Evolutionary conservation across 1,284 basidiomycete genomes (phyloP), one percentile per base, ranked within the genome.

Genomic region (Leccinum griseonigrum): DNA sequence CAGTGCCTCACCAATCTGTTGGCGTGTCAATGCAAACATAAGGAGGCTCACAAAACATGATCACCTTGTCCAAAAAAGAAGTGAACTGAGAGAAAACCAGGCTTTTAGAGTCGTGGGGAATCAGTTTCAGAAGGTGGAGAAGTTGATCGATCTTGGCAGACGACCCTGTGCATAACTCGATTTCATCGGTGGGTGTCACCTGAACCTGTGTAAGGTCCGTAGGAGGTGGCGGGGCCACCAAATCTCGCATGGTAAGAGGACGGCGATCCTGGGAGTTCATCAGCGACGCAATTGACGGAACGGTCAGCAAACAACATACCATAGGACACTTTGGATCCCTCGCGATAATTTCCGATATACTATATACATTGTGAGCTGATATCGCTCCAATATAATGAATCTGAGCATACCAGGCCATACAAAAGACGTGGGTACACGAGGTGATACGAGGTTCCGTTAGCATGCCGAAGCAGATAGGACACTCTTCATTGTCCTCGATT

Each of bases 1-100:
- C 32, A 95, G 75, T 5, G 81, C 81, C 61, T 87, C 85, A 2
- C 82, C 89, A 63, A 95, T 91, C 85, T 94, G 64, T 58, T 16
- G 50, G 18, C 1, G 3, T 34, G 51, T 73, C 36, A 66, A 57
- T 46, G 43, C 22, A 32, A 50, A 54, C 18, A 46, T n/a, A 3
- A 34, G 1, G 14, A 51, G 26, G 1, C 10, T 29, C 1, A 2
- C 29, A 32, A 38, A 54, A 58, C n/a, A 8, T 29, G 8, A 40
- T 57, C 63, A 88, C 90, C 78, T 90, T 88, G 74, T 92, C 89
- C 62, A 94, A 74, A 75, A 93, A 94, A 3, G 86, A 84, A 2
- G 92, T 95, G 69, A 94, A 95, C 68, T 94, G 92, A 3, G 89
- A 92, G 69, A 94, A 94, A 1, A 94, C 90, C 1, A 95, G 78